phyloP scores from a whole-genome alignment of 345 rosid species.

The Melaleuca alternifolia region DNA sequence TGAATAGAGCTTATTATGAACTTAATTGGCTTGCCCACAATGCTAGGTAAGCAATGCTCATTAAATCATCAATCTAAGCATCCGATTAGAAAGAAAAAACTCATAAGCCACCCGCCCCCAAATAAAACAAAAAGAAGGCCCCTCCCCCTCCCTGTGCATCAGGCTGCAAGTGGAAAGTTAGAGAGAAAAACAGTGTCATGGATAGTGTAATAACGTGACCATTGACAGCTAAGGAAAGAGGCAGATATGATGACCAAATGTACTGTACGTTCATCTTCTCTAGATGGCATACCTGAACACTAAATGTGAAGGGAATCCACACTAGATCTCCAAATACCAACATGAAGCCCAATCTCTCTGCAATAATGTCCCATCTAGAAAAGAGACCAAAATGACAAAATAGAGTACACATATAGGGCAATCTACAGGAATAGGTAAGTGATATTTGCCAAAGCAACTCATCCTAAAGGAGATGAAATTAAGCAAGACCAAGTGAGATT shows the following conservation, averaged over 20 bases:
- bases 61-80: neutral
- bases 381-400: neutral
- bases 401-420: neutral
- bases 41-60: neutral
- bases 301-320: conserved; percentile 94
- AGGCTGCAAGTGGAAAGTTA: neutral
- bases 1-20: neutral
- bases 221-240: neutral
- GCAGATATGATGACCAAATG: neutral
- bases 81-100: neutral
- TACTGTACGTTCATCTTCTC: neutral
- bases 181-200: neutral
- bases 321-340: conserved; percentile 92
- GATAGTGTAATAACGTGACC: neutral
- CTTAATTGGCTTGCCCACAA: neutral
- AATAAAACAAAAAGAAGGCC: neutral
- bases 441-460: neutral
- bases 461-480: neutral
- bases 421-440: neutral
- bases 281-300: conserved; percentile 61
- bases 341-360: conserved; percentile 96
- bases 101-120: neutral
- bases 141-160: neutral
- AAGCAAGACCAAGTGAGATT: neutral
- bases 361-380: conserved; percentile 90